These are phyloP conservation scores for Aureobasidium subglaciale DNA, from an alignment of 2,329 filamentous ascomycete genomes.

Conservation along the genomic window DNA sequence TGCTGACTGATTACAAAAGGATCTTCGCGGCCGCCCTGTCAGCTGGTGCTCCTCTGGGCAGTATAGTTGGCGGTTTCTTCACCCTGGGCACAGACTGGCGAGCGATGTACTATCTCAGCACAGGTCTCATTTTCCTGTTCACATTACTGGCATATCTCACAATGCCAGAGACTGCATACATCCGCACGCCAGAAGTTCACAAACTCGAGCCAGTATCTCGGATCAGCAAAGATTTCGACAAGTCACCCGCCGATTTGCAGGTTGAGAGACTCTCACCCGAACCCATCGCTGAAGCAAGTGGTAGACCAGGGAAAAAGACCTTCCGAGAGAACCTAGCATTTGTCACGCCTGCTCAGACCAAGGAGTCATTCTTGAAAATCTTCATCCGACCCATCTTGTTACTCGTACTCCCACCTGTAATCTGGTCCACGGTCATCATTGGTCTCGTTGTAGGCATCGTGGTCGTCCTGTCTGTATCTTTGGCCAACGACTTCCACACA, in stretches of 20 bases:
- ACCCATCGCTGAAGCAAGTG: no score
- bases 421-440: constrained; percentile 43
- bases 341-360: constrained; percentile 18
- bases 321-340: neutral
- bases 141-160: constrained; percentile 46
- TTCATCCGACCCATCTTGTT: constrained; percentile 45
- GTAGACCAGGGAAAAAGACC: neutral
- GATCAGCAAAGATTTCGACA: no score
- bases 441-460: neutral
- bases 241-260: no score
- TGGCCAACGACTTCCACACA: neutral
- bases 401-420: constrained; percentile 42
- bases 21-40: constrained; percentile 18
- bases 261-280: no score
- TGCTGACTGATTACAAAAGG: neutral
- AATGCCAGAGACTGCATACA: constrained; percentile 50
- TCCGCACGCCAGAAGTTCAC: constrained; percentile 13
- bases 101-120: constrained; percentile 46
- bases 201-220: no score
- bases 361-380: constrained; percentile 43
- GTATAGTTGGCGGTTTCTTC: constrained; percentile 37
- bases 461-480: neutral
- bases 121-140: constrained; percentile 43
- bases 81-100: constrained; percentile 45
- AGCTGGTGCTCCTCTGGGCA: constrained; percentile 25